Evolutionary conservation across 306 rosid species (phyloP).

Genomic region (Cicer yamashitae): DNA sequence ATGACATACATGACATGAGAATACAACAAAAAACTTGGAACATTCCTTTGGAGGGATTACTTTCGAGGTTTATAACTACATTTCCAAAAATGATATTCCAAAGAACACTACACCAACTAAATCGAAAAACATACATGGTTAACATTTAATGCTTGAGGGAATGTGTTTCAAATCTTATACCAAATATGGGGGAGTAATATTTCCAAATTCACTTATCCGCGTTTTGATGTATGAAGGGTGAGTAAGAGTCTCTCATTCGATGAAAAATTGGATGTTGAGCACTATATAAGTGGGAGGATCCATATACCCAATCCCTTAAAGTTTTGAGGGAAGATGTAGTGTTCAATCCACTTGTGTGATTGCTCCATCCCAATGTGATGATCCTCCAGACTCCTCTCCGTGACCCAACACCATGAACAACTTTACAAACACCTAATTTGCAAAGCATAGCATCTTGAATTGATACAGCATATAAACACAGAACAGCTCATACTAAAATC

Average conservation of each 20-base stretch:
- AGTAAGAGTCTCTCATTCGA: no score
- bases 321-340: no score
- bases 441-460: background rate
- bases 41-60: background rate
- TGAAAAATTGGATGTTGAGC: no score
- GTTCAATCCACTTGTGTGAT: no score
- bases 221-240: no score
- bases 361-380: no score
- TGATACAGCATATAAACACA: conserved; percentile 8
- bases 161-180: background rate
- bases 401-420: no score
- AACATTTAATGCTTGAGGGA: no score
- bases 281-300: no score
- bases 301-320: no score
- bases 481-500: background rate
- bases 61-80: background rate
- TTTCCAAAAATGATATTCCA: background rate
- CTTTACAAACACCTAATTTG: background rate
- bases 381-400: no score
- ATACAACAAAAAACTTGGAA: background rate
- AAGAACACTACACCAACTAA: background rate
- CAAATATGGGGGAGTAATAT: background rate
- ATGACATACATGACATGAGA: background rate
- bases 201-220: background rate
- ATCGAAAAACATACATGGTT: no score